Base-by-base conservation (phyloP, 306 rosid genomes). In the Hippophae gyantsensis region DNA sequence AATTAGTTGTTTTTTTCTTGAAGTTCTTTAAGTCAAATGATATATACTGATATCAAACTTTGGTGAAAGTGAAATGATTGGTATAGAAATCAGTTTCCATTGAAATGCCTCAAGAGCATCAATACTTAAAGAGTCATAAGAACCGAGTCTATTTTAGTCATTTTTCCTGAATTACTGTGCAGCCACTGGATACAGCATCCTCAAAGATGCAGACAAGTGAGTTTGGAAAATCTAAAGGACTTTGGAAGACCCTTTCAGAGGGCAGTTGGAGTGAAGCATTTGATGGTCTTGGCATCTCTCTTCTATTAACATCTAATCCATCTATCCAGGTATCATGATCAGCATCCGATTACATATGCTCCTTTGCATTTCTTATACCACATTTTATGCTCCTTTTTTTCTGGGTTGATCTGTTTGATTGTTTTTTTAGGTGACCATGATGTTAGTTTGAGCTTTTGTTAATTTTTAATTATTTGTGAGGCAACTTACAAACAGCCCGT, bases 171-270 rank as follows among this genome's bases (percentile, higher is more conserved):
- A 71, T 58, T 74, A 52, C 57, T 68, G 56, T 61, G 40, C 86
- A 87, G 98, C 98, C 98, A 57, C 73, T 90, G 75, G 98, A 90
- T 74, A 81, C 95, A 18, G 92, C 87, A 67, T 77, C 98, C 67
- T 85, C 98, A 25, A 78, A 72, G 84, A 90, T 90, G 95, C 96
- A 90, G 78, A 87, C 98, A 61, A 87, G 98, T 64, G 87, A 87
- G 62, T 90, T 90, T 71, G 98, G 98, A 72, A 87, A 85, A 79
- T 83, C 98, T 58, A 81, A 85, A 80, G 98, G 96, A 78, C 70
- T 90, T 54, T 85, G 89, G 92, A 76, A 87, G 87, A 85, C 87
- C 55, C 87, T 90, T 61, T 76, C 93, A 7, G 89, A 87, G 73
- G 83, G 92, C 63, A 81, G 80, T 58, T 87, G 92, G 95, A 69